phyloP scores from a whole-genome alignment of 2,329 filamentous ascomycete species.

The Fulvia fulva region DNA sequence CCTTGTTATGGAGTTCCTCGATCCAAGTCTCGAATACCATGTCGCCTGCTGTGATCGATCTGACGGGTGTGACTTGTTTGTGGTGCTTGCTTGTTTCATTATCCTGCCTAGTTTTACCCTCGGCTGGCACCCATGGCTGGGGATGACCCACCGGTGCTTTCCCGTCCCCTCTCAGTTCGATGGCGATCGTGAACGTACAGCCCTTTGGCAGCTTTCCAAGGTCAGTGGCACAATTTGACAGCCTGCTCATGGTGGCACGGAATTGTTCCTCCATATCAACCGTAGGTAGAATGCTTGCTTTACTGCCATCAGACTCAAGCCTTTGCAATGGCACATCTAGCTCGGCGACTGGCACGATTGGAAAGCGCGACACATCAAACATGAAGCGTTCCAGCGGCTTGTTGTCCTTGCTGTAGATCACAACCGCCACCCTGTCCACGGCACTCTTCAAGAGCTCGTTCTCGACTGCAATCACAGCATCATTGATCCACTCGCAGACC shows the following conservation, averaged over 20 bases:
- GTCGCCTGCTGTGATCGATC: conserved; percentile 61
- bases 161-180: conserved; percentile 64
- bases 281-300: conserved; percentile 24
- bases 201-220: conserved; percentile 57
- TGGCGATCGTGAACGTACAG: conserved; percentile 71
- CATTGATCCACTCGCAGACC: conserved; percentile 80
- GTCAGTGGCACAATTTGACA: conserved; percentile 58
- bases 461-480: conserved; percentile 70
- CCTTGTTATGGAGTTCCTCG: conserved; percentile 48
- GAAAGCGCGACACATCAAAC: conserved; percentile 57
- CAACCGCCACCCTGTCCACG: conserved; percentile 53
- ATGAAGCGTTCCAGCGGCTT: conserved; percentile 58
- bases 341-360: conserved; percentile 45
- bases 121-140: conserved; percentile 59
- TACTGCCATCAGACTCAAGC: conserved; percentile 21
- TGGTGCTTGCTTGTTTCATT: conserved; percentile 30
- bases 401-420: conserved; percentile 51
- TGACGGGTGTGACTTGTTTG: conserved; percentile 55
- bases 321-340: conserved; percentile 51
- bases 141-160: conserved; percentile 47
- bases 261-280: conserved; percentile 68
- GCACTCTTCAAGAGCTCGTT: conserved; percentile 62
- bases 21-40: conserved; percentile 67
- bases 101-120: conserved; percentile 37
- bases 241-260: conserved; percentile 60